Base-by-base conservation (phyloP, 768 basidiomycete genomes). In the Ramaria sp. region DNA sequence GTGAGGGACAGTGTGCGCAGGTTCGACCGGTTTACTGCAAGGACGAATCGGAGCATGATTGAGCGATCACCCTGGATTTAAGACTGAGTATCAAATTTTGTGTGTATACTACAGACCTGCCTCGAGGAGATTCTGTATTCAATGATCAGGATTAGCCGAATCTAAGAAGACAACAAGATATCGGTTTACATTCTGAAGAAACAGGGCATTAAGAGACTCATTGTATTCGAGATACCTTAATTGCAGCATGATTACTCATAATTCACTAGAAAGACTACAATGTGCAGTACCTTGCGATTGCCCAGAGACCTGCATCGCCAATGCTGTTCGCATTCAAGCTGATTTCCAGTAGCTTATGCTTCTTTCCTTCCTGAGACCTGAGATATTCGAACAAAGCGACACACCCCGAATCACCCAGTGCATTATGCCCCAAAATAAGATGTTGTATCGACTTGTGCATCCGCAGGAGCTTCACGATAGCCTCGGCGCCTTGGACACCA, bases 371-470 rank as follows among this genome's bases (percentile, higher is more conserved):
- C 5, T 68, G 62, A 10, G 83, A 82, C 25, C 66, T 56, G 6
- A 85, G 68, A 61, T 78, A 84, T 16, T 66, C 65, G 62, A 83
- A 80, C 8, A 85, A 66, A 22, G 69, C 67, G 25, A 70, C 63
- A 53, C 77, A 79, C 32, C 83, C 84, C 13, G 76, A 72, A 61
- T 83, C 78, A 8, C 75, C 75, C 8, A 85, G 71, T 20, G 67
- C 60, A 61, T 83, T 85, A 52, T 78, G 70, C 6, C 78, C 76
- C 22, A 83, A 63, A 42, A 77, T 67, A 25, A 85, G 69, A 48
- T 47, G 53, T n/a, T 37, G 15, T 10, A 55, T 43, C 2, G 53
- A 47, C 16, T 32, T 45, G 10, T 55, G 25, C 30, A 37, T 15
- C 10, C 53, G 53, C 20, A 55, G n/a, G 16, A 45, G 32, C 30